Conservation (phyloP, 305 asterid species). For the Stenogyne calaminthoides region DNA sequence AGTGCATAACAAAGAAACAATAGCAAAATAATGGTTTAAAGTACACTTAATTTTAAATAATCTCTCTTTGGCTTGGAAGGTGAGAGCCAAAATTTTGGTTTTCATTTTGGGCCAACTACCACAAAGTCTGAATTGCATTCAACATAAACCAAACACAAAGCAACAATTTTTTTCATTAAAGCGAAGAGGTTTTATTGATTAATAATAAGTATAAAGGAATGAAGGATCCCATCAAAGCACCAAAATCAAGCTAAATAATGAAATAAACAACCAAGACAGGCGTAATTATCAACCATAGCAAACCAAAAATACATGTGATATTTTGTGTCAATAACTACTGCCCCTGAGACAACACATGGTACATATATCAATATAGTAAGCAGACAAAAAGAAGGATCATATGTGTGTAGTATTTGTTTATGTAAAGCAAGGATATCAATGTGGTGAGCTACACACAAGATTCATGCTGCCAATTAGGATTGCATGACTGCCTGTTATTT, state of each 20-base stretch:
- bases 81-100: not conserved
- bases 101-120: not conserved
- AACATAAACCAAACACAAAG: conserved; percentile 5
- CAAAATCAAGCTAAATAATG: not conserved
- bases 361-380: not conserved
- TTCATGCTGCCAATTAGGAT: not conserved
- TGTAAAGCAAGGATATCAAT: too few species aligned
- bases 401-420: not conserved
- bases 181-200: not conserved
- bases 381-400: not conserved
- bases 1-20: not conserved
- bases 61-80: conserved; percentile 3
- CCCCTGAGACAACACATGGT: not conserved
- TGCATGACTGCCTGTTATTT: not conserved
- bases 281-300: not conserved
- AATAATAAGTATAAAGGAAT: not conserved
- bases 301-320: conserved; percentile 10
- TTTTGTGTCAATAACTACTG: not conserved
- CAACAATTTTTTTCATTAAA: not conserved
- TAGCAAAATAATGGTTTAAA: not conserved
- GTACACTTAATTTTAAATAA: not conserved
- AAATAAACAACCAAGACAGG: not conserved
- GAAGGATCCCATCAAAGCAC: not conserved
- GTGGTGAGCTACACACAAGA: not conserved
- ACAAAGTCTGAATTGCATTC: not conserved